Percentiles rank a stretch among this genome's conserved stretches.
These are phyloP conservation scores for Anthracocystis walkeri DNA, from an alignment of 1,284 basidiomycete species.

Conservation along the genomic window DNA sequence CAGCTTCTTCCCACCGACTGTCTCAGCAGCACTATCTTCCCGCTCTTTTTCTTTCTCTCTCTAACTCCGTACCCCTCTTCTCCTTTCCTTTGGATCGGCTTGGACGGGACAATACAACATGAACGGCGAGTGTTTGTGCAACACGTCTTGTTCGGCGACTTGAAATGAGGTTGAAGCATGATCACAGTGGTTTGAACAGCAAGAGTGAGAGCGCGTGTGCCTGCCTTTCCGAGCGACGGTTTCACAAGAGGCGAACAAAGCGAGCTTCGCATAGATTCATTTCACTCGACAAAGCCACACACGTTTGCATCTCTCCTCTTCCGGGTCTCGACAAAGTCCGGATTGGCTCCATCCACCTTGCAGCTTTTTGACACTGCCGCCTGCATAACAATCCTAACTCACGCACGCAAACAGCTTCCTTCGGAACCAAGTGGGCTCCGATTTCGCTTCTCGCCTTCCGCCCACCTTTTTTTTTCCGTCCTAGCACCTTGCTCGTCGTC, in stretches of 20 bases:
- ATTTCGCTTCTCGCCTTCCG: not conserved
- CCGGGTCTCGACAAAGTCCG: too few relatives aligned
- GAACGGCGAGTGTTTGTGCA: too few relatives aligned
- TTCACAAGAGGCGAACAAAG: not conserved
- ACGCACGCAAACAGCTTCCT: not conserved
- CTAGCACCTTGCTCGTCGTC: not conserved
- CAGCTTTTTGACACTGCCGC: too few relatives aligned
- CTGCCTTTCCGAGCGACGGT: not conserved
- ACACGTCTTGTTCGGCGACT: too few relatives aligned
- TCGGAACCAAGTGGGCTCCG: constrained; percentile 5
- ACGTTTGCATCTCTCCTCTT: too few relatives aligned
- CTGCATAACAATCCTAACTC: not conserved
- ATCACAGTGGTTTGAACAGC: too few relatives aligned
- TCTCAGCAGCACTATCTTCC: too few relatives aligned
- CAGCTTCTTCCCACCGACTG: not conserved
- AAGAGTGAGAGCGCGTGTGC: not conserved
- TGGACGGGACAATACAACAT: too few relatives aligned
- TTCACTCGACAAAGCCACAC: too few relatives aligned
- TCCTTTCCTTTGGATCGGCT: too few relatives aligned
- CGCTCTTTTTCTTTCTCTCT: not conserved
- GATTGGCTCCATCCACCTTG: too few relatives aligned
- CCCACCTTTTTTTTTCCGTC: constrained; percentile 2
- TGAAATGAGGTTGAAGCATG: too few relatives aligned
- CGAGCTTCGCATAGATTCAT: not conserved
- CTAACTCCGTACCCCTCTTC: not conserved